phyloP scores from a whole-genome alignment of 306 rosid genomes.

The Fragaria nilgerrensis region DNA sequence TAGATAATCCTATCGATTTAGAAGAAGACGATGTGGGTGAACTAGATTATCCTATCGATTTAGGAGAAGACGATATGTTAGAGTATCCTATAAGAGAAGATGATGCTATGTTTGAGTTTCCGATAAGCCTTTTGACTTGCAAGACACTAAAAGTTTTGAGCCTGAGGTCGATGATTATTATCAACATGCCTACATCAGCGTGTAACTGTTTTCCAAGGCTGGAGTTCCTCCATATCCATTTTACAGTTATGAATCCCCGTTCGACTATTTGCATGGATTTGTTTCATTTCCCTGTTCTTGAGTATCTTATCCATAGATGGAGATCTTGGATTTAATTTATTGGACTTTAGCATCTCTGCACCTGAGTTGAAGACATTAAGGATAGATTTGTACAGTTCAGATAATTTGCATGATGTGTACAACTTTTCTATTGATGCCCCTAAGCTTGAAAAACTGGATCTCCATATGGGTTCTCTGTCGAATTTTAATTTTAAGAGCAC shows the following conservation, averaged over 20 bases:
- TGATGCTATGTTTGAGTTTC: not conserved
- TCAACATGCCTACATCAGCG: not conserved
- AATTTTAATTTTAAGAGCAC: not conserved
- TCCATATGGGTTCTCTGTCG: not conserved
- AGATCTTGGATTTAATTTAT: not conserved
- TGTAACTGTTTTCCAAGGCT: not conserved
- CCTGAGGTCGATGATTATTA: too few species aligned
- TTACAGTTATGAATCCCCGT: not conserved
- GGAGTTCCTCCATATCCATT: not conserved
- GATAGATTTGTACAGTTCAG: not conserved
- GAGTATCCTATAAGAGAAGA: too few species aligned
- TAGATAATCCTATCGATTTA: too few species aligned
- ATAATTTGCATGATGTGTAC: not conserved
- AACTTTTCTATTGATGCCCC: not conserved
- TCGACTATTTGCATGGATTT: not conserved
- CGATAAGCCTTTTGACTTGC: conserved; percentile 1
- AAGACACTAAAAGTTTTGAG: not conserved
- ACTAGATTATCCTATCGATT: not conserved
- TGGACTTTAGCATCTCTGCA: not conserved
- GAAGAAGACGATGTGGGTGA: too few species aligned
- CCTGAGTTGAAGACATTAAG: not conserved
- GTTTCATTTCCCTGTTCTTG: not conserved
- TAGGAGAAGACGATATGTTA: not conserved
- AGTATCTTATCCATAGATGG: not conserved
- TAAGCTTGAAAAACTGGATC: not conserved